These are phyloP conservation scores for Alternaria sp. DNA, from an alignment of 2,329 filamentous ascomycete species.

Conservation along the genomic window DNA sequence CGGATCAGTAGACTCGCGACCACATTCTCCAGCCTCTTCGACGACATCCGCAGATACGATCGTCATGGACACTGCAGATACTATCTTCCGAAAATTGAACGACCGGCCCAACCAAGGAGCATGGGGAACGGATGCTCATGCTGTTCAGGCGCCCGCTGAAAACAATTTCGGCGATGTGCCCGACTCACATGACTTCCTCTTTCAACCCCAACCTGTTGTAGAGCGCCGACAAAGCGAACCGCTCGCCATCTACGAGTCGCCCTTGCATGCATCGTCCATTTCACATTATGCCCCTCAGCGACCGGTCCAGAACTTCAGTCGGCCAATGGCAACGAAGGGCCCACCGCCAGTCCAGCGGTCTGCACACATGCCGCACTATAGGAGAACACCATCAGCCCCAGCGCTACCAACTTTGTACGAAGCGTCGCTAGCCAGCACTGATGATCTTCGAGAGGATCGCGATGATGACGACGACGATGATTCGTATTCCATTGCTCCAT, in stretches of 20 bases:
- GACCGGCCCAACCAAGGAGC: constrained; percentile 24
- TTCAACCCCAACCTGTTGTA: constrained; percentile 17
- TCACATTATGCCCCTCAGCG: constrained; percentile 23
- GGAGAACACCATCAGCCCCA: constrained; percentile 20
- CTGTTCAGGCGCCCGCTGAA: constrained; percentile 17
- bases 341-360: constrained; percentile 16
- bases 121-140: constrained; percentile 20
- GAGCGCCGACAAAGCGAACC: constrained; percentile 16
- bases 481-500: constrained; percentile 35
- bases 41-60: constrained; percentile 27
- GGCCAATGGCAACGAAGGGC: constrained; percentile 18
- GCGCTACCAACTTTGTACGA: constrained; percentile 43
- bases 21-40: constrained; percentile 31
- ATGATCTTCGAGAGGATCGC: constrained; percentile 9
- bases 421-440: constrained; percentile 36
- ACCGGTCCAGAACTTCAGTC: constrained; percentile 34
- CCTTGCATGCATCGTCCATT: constrained; percentile 12
- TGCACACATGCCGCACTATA: constrained; percentile 17
- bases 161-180: constrained; percentile 22
- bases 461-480: constrained; percentile 29
- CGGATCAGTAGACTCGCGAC: constrained; percentile 11
- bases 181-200: constrained; percentile 39
- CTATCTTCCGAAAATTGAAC: constrained; percentile 36
- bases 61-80: constrained; percentile 35
- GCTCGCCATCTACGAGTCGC: constrained; percentile 13